Evolutionary conservation across 495 filamentous ascomycete species (phyloP), one percentile per base, ranked within the genome.

Genomic region (Tuber microsphaerosporum): DNA sequence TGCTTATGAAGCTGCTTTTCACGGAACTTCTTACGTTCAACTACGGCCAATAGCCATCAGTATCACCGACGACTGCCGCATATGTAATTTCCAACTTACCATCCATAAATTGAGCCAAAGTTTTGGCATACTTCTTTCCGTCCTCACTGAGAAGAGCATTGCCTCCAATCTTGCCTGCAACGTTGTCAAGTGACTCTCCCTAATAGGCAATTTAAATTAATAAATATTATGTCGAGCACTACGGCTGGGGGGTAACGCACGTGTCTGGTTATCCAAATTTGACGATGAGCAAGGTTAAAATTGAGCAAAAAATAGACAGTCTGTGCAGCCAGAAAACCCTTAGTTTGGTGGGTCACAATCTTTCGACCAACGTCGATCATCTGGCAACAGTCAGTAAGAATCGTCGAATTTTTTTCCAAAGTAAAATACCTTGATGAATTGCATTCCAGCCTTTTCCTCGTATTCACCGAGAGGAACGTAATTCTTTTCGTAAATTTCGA

Each of bases 301-400:
- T 97, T 97, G 10, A 94, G 89, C 2, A 98, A 87, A 80, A 97
- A 99, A 77, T 94, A 95, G 26, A 93, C 92, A 65, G 94, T 93
- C 74, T 96, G 93, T 41, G 91, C 91, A 69, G 92, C 92, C 39
- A 99, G 87, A 84, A 99, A 99, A 2, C 95, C 95, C 75, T 90
- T 89, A 75, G 97, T 91, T 78, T 94, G 93, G 80, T 94, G 92
- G 26, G 94, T 90, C 41, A 97, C 90, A 43, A 99, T 87, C 84
- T 99, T 98, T 56, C 94, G 90, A 51, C 95, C 95, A 34, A 99
- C 95, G 83, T 99, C 95, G 70, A 97, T 96, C 93, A 99, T 97
- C 87, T 94, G 71, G 42, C 22, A 51, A 39, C 20, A 26, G 70
- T 39, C 61, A 12, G 22, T 70, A 44, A 10, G 31, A 14, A 41